Conservation (phyloP, 2,329 filamentous ascomycete species). For the Sarocladiaceae sp. region DNA sequence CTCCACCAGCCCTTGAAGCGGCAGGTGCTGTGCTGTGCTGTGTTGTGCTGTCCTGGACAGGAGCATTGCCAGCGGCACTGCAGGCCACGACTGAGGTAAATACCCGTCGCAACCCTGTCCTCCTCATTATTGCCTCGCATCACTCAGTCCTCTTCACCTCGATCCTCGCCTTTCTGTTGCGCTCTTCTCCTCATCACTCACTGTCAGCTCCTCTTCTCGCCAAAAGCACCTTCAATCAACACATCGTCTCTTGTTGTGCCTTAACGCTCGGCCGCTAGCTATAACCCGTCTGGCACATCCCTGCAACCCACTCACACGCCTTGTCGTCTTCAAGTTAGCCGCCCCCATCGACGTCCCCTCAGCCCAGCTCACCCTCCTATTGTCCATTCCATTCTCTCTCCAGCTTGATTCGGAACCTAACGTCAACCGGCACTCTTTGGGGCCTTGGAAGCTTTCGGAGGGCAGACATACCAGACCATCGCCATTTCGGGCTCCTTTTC, state of each 20-base stretch:
- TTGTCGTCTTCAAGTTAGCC: conserved; percentile 8
- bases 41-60: too few species aligned
- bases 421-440: background rate
- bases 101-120: too few species aligned
- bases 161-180: background rate
- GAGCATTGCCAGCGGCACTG: too few species aligned
- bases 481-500: background rate
- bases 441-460: too few species aligned
- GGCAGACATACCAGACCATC: too few species aligned
- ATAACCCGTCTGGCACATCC: conserved; percentile 2
- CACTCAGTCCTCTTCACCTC: too few species aligned
- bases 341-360: background rate
- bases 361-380: background rate
- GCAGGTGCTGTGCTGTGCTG: too few species aligned
- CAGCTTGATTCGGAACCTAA: background rate
- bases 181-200: background rate
- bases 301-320: conserved; percentile 3
- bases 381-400: background rate
- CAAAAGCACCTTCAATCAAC: background rate
- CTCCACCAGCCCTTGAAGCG: too few species aligned
- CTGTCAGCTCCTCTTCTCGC: background rate
- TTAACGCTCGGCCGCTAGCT: conserved; percentile 5
- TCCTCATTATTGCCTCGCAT: too few species aligned
- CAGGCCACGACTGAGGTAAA: too few species aligned
- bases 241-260: too few species aligned